A percentile compares a stretch with the other conserved stretches of the same genome.
Evolutionary conservation across 148 eudicot genomes (phyloP).

Genomic region (Chenopodium formosanum): DNA sequence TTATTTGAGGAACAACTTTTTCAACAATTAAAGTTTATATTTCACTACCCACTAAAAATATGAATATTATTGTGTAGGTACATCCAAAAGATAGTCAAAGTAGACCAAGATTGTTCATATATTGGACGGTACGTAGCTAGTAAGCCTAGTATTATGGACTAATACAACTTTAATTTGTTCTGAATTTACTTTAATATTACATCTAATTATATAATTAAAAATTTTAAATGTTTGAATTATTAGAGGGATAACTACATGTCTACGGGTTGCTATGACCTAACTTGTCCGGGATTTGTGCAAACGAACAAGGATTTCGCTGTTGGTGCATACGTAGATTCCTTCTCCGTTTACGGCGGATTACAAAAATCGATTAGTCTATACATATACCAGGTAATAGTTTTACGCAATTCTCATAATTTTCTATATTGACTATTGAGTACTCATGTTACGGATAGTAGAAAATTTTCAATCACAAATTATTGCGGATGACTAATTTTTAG

Average conservation of each 20-base stretch:
- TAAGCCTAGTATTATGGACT: background rate
- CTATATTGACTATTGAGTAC: too few relatives aligned
- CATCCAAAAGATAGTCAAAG: background rate
- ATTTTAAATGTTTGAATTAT: background rate
- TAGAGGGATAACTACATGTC: background rate
- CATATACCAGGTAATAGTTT: background rate
- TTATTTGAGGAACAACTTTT: too few relatives aligned
- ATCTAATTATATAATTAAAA: background rate
- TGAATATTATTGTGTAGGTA: background rate
- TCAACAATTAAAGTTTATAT: too few relatives aligned
- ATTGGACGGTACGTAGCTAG: slow-evolving; percentile 10
- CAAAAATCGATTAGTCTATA: background rate
- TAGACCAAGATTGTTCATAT: background rate
- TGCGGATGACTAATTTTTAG: too few relatives aligned
- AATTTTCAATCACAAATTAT: too few relatives aligned
- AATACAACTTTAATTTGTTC: background rate
- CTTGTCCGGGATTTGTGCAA: slow-evolving; percentile 15
- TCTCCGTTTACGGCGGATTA: background rate
- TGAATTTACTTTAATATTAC: background rate
- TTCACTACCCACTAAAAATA: too few relatives aligned
- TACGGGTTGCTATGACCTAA: slow-evolving; percentile 17
- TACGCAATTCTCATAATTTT: too few relatives aligned
- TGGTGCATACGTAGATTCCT: background rate
- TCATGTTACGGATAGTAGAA: too few relatives aligned
- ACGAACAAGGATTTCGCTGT: background rate